Conservation (phyloP, 1,284 basidiomycete species). For the Cryptococcus sp. region DNA sequence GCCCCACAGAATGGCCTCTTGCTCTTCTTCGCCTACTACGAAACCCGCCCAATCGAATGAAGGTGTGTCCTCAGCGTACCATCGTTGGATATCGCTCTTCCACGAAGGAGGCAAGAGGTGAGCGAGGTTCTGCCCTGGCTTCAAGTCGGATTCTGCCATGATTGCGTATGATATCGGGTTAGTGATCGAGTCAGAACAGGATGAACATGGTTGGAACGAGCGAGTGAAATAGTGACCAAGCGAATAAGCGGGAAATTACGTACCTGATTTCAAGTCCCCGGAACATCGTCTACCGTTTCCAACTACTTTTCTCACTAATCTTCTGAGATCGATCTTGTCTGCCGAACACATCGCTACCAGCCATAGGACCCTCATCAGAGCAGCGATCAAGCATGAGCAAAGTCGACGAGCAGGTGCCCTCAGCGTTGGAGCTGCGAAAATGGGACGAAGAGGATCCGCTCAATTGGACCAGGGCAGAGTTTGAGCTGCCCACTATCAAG, state of each 20-base stretch:
- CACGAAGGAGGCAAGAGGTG: slow-evolving; percentile 87
- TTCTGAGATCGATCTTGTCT: too few species aligned
- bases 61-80: slow-evolving; percentile 93
- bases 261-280: too few species aligned
- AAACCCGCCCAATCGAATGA: slow-evolving; percentile 97
- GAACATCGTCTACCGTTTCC: too few species aligned
- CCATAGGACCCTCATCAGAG: too few species aligned
- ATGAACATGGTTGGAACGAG: too few species aligned
- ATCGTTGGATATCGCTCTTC: slow-evolving; percentile 75
- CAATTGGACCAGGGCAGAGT: slow-evolving; percentile 51
- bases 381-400: too few species aligned
- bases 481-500: slow-evolving; percentile 46
- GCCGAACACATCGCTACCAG: too few species aligned
- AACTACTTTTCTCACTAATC: too few species aligned
- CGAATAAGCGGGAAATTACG: too few species aligned
- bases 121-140: slow-evolving; percentile 47
- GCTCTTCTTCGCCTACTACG: slow-evolving; percentile 86
- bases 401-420: too few species aligned
- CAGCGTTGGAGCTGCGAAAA: slow-evolving; percentile 12
- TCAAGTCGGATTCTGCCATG: slow-evolving; percentile 31
- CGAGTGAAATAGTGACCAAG: too few species aligned
- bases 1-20: slow-evolving; percentile 85
- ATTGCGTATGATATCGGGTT: not conserved
- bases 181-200: not conserved
- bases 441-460: slow-evolving; percentile 47